A percentile compares a stretch with the other conserved stretches of the same genome.
Evolutionary conservation across 148 eudicot species (phyloP).

Genomic region (Euryodendron excelsum): DNA sequence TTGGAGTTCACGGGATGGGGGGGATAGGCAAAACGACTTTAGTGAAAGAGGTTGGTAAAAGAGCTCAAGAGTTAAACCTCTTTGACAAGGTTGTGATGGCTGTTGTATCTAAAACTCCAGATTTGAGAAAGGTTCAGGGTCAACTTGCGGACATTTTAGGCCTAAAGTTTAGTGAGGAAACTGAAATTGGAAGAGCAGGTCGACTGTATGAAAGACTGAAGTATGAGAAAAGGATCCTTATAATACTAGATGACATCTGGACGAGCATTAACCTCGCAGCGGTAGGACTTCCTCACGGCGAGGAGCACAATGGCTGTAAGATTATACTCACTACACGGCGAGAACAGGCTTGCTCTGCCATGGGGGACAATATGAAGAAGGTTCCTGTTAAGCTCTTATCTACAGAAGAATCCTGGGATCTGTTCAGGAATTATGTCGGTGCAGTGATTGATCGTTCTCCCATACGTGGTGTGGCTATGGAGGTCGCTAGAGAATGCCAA

Average conservation of each 20-base stretch:
- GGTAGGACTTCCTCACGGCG: background rate
- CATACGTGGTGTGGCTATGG: background rate
- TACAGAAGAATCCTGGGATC: background rate
- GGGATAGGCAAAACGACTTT: slow-evolving; percentile 16
- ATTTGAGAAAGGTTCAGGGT: background rate
- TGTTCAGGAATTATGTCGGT: background rate
- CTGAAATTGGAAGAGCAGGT: slow-evolving; percentile 11
- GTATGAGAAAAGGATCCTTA: background rate
- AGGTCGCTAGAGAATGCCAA: background rate
- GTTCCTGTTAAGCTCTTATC: background rate
- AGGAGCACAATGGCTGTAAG: background rate
- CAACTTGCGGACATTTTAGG: slow-evolving; percentile 2
- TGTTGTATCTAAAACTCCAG: background rate
- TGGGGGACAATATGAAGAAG: background rate
- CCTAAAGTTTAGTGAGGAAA: background rate
- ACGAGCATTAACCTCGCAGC: background rate
- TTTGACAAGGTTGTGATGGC: slow-evolving; percentile 15
- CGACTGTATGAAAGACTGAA: background rate
- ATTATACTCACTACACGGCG: background rate
- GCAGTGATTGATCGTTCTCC: background rate
- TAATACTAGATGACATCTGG: slow-evolving; percentile 5
- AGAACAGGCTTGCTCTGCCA: background rate
- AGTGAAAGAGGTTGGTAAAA: slow-evolving; percentile 4
- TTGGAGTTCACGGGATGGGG: slow-evolving; percentile 18
- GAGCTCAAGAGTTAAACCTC: background rate